Evolutionary conservation across 2,329 filamentous ascomycete species (phyloP), one percentile per base, ranked within the genome.

Genomic region (Colletotrichum cordylinicola): DNA sequence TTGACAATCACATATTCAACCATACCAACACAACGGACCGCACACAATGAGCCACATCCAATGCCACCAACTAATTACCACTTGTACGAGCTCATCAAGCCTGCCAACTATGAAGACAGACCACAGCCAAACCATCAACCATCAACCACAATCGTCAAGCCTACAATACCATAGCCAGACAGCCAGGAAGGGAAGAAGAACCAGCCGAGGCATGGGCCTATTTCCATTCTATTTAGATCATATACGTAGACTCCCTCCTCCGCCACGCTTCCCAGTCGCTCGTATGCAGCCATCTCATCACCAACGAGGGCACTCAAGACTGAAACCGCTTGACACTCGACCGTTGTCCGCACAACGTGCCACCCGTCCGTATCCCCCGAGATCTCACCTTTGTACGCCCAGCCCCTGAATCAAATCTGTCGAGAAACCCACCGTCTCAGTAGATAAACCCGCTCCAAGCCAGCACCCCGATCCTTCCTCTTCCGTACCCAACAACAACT

Each of bases 291-390:
- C 43, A 52, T 8, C 10, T 52, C 43, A 13, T 21, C n/a, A 52
- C 6, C 2, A 21, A 0, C 43, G n/a, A 52, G 43, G 43, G 10
- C n/a, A 21, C 43, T 3, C 43, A 52, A 21, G n/a, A 52, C 43
- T 52, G n/a, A 52, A 52, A 52, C 43, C 1, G n/a, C 10, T 52
- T 52, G 10, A 52, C 43, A 52, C 21, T 37, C 60, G 35, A 55
- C 15, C 58, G n/a, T 55, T 39, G n/a, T 52, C 31, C 56, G 68
- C 21, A 52, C 43, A 4, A 62, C 56, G 58, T 70, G 8, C 6
- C 39, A 65, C 37, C 29, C 58, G 56, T 35, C 21, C 29, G 58
- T 48, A 52, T 21, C 27, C 43, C 18, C 68, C 68, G 68, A 70
- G 24, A 70, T 48, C 21, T 18, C 0, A 52, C n/a, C 29, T 48